A percentile compares a stretch with the other conserved stretches of the same genome.
Evolutionary conservation across 306 rosid genomes (phyloP).

Genomic region (Cucurbita moschata): DNA sequence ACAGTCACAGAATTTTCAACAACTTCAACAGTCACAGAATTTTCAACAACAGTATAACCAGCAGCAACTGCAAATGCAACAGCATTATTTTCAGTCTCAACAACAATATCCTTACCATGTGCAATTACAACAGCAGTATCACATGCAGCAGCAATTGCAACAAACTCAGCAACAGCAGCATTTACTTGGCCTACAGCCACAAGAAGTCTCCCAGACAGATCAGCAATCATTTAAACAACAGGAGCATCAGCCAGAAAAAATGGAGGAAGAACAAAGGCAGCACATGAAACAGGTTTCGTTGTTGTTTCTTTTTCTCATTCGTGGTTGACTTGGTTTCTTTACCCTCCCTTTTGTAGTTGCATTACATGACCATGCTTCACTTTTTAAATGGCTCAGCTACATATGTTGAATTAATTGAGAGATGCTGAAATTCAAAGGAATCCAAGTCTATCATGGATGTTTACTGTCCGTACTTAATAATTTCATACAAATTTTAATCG

Average conservation of each 20-base stretch:
- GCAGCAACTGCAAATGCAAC: slow-evolving; percentile 34
- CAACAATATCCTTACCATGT: slow-evolving; percentile 27
- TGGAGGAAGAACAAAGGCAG: slow-evolving; percentile 14
- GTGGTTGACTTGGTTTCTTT: no score
- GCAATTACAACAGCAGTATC: slow-evolving; percentile 34
- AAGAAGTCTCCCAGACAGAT: slow-evolving; percentile 1
- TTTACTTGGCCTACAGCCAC: slow-evolving; percentile 17
- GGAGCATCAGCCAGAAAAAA: slow-evolving; percentile 23
- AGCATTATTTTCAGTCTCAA: slow-evolving; percentile 31
- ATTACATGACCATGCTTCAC: background rate
- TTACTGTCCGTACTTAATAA: background rate
- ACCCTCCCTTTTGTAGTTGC: background rate
- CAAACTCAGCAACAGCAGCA: slow-evolving; percentile 26
- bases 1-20: slow-evolving; percentile 9
- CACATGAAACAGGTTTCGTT: slow-evolving; percentile 12
- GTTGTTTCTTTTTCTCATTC: background rate
- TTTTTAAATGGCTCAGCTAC: background rate
- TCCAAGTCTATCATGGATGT: background rate
- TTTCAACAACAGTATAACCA: slow-evolving; percentile 17
- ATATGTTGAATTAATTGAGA: background rate
- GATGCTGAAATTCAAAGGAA: background rate
- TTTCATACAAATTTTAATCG: background rate
- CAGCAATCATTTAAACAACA: slow-evolving; percentile 16
- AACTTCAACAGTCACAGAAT: slow-evolving; percentile 7
- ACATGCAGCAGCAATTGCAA: slow-evolving; percentile 24